Base-by-base conservation (phyloP, 345 rosid species). In the Pistacia vera region DNA sequence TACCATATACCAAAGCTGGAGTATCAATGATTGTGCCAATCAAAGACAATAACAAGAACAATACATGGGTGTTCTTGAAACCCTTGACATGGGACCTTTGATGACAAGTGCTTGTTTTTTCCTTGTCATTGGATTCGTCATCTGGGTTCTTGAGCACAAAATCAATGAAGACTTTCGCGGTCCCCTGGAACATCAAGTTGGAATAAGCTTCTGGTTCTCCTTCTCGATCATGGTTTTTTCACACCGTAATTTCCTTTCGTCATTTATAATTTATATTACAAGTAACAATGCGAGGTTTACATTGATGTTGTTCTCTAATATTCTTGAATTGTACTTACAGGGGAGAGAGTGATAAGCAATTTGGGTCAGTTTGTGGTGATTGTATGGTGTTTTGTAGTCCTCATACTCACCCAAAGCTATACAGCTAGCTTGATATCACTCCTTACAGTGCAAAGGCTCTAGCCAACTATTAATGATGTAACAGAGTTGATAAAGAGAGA, bases 61-160 rank as follows among this genome's bases (percentile, higher is more conserved):
- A 85, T 76, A 80, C 86, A 56, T 94, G 95, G 96, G 73, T 83
- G 66, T 92, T 94, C 83, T 67, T 90, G 70, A 79, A 83, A 79
- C 96, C 98, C 7, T 75, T 92, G 77, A 87, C 86, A 35, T 81
- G 81, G 83, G 84, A 82, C 2, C 85, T 94, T 22, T 90, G 98
- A 56, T 86, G 9, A 78, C 88, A 1, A 88, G 77, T 5, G 80
- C 72, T 63, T 73, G 88, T 60, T 91, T 86, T 71, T 90, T 89
- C 33, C 36, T 92, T 4, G 72, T 81, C 67, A 88, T 87, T 35
- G 97, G 92, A 16, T 86, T 87, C 9, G 83, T 82, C 2, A 83
- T 94, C 12, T 94, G 97, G 98, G 63, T 86, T 13, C 88, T 94
- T 28, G 93, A 94, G 70, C 93, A 90, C 33, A 81, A 88, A 61